A percentile compares a stretch with the other conserved stretches of the same genome.
phyloP scores from a whole-genome alignment of 1,284 basidiomycete species.

The Marasmius tenuissimus region DNA sequence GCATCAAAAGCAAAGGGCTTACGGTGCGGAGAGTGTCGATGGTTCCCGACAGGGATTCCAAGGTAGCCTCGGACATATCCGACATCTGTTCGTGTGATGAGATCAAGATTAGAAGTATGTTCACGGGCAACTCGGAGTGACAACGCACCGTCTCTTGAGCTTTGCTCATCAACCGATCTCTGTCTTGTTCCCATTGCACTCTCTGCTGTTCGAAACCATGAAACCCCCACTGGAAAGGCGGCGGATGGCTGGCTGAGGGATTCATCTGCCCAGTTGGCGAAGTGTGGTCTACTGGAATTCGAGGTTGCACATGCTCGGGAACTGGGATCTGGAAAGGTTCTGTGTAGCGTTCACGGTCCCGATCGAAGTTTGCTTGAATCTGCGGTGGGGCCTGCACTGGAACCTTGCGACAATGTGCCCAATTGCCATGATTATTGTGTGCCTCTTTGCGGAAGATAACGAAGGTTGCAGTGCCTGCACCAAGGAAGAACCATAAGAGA shows the following conservation, averaged over 20 bases:
- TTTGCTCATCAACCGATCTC: constrained; percentile 40
- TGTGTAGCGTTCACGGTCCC: background rate
- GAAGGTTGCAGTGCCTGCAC: constrained; percentile 51
- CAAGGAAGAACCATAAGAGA: constrained; percentile 66
- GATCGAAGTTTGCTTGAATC: constrained; percentile 1
- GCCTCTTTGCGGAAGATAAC: constrained; percentile 42
- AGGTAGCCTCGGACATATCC: constrained; percentile 68
- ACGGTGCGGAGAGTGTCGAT: constrained; percentile 62
- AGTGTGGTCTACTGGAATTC: background rate
- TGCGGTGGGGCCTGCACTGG: constrained; percentile 22
- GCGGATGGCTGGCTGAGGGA: background rate
- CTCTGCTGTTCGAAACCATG: constrained; percentile 11
- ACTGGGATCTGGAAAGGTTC: background rate
- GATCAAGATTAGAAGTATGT: constrained; percentile 1
- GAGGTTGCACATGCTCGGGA: background rate
- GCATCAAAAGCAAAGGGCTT: constrained; percentile 21
- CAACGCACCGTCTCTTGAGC: constrained; percentile 56
- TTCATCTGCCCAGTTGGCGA: background rate
- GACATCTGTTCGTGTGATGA: constrained; percentile 41
- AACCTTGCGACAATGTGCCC: constrained; percentile 31
- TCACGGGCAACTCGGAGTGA: background rate
- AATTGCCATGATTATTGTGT: constrained; percentile 17
- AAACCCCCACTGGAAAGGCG: constrained; percentile 9
- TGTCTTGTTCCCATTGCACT: constrained; percentile 40
- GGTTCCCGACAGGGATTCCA: constrained; percentile 57